Evolutionary conservation across 108 stramenopile genomes (phyloP), one percentile per base, ranked within the genome.

Genomic region (Skeletonema marinoi): DNA sequence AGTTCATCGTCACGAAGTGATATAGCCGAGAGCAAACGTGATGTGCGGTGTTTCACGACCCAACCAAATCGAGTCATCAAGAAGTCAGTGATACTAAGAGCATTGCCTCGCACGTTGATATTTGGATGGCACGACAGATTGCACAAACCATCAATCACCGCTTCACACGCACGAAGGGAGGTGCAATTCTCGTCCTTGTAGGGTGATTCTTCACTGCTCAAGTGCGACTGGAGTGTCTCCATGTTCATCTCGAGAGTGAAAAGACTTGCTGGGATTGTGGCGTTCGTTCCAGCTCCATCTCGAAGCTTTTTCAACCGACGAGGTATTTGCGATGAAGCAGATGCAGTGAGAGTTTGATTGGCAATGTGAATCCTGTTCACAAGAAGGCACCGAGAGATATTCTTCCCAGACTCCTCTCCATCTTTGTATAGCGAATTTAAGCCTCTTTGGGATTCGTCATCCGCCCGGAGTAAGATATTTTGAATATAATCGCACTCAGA

Each of bases 361-460:
- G 86, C 84, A 16, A 93, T 80, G 41, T 92, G 83, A 12, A 93
- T 66, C n/a, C 92, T 84, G 29, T 66, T 73, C n/a, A 93, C 86
- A 35, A 96, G 80, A 30, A 96, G 84, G 6, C 88, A 85, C 8
- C 92, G 83, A 13, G 92, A 87, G 2, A 92, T 48, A 9, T 86
- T 88, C 58, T 96, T 93, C 10, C 95, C 95, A 30, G 87, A 85
- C 81, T 96, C 90, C 81, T 96, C 95, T 7, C 95, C 95, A 66
- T 96, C 95, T 63, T 90, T 92, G 78, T 85, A 96, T 25, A 77
- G 66, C 3, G 88, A 83, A 60, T 71, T 60, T 2, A 74, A 60
- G 32, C 81, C 61, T 11, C 32, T 54, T 16, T 77, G 78, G 29
- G 76, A 84, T 39, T 82, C 51, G 31, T 82, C 75, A 56, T 84